Base-by-base conservation (phyloP, 2,329 filamentous ascomycete genomes). In the Cryphonectria carpinicola region DNA sequence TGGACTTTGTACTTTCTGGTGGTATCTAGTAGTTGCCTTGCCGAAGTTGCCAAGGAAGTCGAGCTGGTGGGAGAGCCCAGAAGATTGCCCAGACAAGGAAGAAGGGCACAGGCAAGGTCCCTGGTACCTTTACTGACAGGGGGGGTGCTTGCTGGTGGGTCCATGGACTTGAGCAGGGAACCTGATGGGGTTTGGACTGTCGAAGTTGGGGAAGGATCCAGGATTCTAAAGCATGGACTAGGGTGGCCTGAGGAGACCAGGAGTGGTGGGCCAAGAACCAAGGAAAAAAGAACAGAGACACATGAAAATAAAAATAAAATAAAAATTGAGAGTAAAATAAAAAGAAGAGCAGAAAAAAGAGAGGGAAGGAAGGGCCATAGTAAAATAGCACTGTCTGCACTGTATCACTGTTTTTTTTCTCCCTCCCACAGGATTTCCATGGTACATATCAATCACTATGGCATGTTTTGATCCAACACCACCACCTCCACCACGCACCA, bases 381-480 rank as follows among this genome's bases (percentile, higher is more conserved):
- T n/a, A 7, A 52, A 43, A 32, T 46, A 54, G 66, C 66, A 68
- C 66, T 63, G 66, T 68, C 32, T 7, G 49, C 64, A 66, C 64
- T 56, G 64, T 66, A 49, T 35, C 62, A 17, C 35, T 46, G n/a
- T n/a, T n/a, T 5, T 28, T 52, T 28, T 52, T 7, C 19, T 39
- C 19, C 35, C 22, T 61, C 46, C 46, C 14, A 52, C n/a, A 19
- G 28, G 17, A 37, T 35, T 56, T 54, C 46, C 28, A 22, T 66
- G 17, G 22, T 35, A 32, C 63, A 32, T 37, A 19, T 19, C 25
- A 35, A 19, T 19, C 25, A 58, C 54, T 35, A 35, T 19, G 11
- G 25, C 54, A 58, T 35, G 28, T 14, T 14, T 32, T 58, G 28
- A 17, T 32, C 25, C 54, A 32, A 58, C 54, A 58, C 5, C 14